phyloP scores from a whole-genome alignment of 805 yeast species.

The Myxozyma geophila region DNA sequence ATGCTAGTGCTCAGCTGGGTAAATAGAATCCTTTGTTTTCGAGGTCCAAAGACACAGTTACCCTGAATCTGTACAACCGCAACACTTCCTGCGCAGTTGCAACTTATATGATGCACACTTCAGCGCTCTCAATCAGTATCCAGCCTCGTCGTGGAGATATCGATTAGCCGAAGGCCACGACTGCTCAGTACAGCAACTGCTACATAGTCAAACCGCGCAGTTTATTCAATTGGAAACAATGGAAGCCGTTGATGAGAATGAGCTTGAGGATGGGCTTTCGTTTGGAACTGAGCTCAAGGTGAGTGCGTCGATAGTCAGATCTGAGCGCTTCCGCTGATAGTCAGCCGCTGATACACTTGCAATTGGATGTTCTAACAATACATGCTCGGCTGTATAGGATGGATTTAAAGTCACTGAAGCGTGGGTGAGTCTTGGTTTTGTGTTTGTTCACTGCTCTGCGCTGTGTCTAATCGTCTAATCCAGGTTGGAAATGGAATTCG shows the following conservation, averaged over 20 bases:
- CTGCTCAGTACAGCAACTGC: background rate
- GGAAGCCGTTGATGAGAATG: constrained; percentile 28
- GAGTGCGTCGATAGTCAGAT: background rate
- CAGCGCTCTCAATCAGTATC: background rate
- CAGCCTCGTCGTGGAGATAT: background rate
- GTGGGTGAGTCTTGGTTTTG: constrained; percentile 58
- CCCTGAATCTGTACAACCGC: background rate
- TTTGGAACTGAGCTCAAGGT: constrained; percentile 46
- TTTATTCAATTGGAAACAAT: background rate
- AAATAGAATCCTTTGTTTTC: too few relatives aligned
- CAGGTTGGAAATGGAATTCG: constrained; percentile 60
- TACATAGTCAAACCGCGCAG: background rate
- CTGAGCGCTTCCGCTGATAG: background rate
- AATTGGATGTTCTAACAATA: background rate
- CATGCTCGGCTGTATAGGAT: constrained; percentile 52
- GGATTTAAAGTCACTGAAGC: constrained; percentile 74
- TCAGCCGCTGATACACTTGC: background rate
- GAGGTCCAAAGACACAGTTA: background rate
- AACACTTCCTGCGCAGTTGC: background rate
- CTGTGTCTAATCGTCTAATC: background rate
- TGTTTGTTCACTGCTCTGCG: background rate
- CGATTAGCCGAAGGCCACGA: background rate
- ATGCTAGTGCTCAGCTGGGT: background rate
- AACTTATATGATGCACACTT: background rate
- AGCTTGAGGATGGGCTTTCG: constrained; percentile 29